These are phyloP conservation scores for Didymellaceae sp. DNA, from an alignment of 2,329 filamentous ascomycete species.

Conservation along the genomic window DNA sequence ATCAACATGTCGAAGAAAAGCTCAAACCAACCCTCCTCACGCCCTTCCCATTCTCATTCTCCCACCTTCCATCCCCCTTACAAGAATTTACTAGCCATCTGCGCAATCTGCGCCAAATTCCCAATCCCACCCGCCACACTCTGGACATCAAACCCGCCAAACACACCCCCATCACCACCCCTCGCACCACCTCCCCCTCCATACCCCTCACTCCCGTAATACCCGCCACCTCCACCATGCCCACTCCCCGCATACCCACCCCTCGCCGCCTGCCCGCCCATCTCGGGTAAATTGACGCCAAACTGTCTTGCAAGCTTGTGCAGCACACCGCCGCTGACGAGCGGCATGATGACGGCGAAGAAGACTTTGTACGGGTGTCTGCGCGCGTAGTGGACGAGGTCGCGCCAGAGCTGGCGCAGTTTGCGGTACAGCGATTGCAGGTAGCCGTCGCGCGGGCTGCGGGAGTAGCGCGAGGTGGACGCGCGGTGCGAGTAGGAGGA, in stretches of 20 bases:
- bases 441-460: constrained; percentile 78
- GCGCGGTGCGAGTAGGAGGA: constrained; percentile 51
- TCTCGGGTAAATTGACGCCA: constrained; percentile 75
- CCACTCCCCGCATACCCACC: constrained; percentile 31
- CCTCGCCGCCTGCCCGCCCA: constrained; percentile 40
- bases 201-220: constrained; percentile 56
- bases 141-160: constrained; percentile 39
- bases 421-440: constrained; percentile 74
- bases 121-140: constrained; percentile 32
- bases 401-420: constrained; percentile 78
- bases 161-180: constrained; percentile 23
- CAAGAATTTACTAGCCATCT: constrained; percentile 56
- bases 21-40: neutral
- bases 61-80: constrained; percentile 30
- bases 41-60: neutral
- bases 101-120: constrained; percentile 54
- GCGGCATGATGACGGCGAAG: constrained; percentile 85
- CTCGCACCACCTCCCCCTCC: constrained; percentile 39
- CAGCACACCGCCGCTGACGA: constrained; percentile 83
- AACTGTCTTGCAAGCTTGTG: constrained; percentile 79
- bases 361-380: constrained; percentile 87
- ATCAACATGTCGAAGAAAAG: neutral
- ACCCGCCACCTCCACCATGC: constrained; percentile 41
- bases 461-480: constrained; percentile 77
- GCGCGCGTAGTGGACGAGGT: constrained; percentile 82